Evolutionary conservation across 768 basidiomycete species (phyloP).

Genomic region (Lentinus tigrinus): DNA sequence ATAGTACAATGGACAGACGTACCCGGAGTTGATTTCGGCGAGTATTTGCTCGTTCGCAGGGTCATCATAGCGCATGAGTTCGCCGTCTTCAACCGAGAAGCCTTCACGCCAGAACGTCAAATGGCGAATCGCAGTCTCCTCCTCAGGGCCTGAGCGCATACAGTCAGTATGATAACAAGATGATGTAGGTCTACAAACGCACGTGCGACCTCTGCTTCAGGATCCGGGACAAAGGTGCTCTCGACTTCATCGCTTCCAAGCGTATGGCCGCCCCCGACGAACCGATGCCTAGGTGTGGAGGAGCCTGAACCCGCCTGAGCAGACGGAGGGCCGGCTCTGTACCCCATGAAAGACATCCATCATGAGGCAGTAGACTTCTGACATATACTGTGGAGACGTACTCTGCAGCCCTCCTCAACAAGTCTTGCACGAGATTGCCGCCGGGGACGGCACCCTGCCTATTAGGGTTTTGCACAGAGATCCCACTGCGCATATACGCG

Average conservation of each 20-base stretch:
- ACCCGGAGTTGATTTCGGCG: conserved; percentile 80
- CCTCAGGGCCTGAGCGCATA: conserved; percentile 35
- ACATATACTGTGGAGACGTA: conserved; percentile 36
- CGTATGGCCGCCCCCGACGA: conserved; percentile 75
- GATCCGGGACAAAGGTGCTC: conserved; percentile 75
- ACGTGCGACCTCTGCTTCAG: conserved; percentile 39
- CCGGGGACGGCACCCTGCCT: conserved; percentile 42
- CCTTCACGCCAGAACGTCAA: conserved; percentile 94
- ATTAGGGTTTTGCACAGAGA: conserved; percentile 83
- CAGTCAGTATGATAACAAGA: not conserved
- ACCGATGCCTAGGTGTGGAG: conserved; percentile 33
- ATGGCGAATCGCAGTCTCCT: conserved; percentile 63
- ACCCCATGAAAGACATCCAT: not conserved
- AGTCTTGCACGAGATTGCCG: conserved; percentile 62
- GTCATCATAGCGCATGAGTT: conserved; percentile 80
- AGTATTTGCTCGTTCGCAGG: conserved; percentile 69
- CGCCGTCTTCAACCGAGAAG: conserved; percentile 88
- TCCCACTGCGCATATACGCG: conserved; percentile 53
- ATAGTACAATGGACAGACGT: conserved; percentile 9
- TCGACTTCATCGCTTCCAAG: conserved; percentile 91
- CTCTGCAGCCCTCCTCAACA: conserved; percentile 81
- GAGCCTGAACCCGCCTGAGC: conserved; percentile 20
- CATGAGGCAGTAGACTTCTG: too few relatives aligned
- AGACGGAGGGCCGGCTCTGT: conserved; percentile 37
- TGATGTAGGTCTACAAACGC: not conserved